Evolutionary conservation across 2,329 filamentous ascomycete species (phyloP).

Genomic region (Fusarium hostae): DNA sequence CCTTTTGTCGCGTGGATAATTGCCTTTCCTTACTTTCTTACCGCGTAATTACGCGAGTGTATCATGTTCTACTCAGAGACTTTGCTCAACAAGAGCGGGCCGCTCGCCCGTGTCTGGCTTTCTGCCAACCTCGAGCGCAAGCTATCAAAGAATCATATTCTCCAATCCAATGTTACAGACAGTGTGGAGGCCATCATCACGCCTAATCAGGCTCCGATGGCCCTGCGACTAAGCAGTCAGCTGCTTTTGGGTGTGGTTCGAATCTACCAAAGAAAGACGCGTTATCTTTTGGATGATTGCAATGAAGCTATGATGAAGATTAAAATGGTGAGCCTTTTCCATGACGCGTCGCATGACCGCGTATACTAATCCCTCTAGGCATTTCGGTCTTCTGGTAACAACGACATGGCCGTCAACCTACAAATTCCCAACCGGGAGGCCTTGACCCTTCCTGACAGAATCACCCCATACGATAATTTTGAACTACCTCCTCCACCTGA

Average conservation of each 20-base stretch:
- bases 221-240: slow-evolving; percentile 91
- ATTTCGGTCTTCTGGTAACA: slow-evolving; percentile 92
- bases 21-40: slow-evolving; percentile 40
- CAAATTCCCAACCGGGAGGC: slow-evolving; percentile 85
- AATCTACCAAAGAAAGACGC: slow-evolving; percentile 97
- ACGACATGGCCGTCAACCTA: slow-evolving; percentile 88
- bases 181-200: slow-evolving; percentile 96
- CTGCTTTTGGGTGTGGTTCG: slow-evolving; percentile 93
- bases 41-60: slow-evolving; percentile 48
- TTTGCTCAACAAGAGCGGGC: slow-evolving; percentile 94
- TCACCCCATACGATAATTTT: slow-evolving; percentile 89
- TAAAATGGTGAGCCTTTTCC: slow-evolving; percentile 79
- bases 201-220: slow-evolving; percentile 92
- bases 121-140: slow-evolving; percentile 99
- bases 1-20: slow-evolving; percentile 16
- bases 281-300: slow-evolving; percentile 95
- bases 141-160: slow-evolving; percentile 93
- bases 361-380: slow-evolving; percentile 68
- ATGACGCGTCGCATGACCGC: neutral
- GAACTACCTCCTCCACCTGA: slow-evolving; percentile 86
- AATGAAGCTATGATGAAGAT: slow-evolving; percentile 98
- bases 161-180: slow-evolving; percentile 93
- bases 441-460: slow-evolving; percentile 88
- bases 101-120: slow-evolving; percentile 96
- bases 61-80: slow-evolving; percentile 98